Evolutionary conservation across 371 early-diverging fungal genomes (phyloP).

Genomic region (Mycotypha africana): DNA sequence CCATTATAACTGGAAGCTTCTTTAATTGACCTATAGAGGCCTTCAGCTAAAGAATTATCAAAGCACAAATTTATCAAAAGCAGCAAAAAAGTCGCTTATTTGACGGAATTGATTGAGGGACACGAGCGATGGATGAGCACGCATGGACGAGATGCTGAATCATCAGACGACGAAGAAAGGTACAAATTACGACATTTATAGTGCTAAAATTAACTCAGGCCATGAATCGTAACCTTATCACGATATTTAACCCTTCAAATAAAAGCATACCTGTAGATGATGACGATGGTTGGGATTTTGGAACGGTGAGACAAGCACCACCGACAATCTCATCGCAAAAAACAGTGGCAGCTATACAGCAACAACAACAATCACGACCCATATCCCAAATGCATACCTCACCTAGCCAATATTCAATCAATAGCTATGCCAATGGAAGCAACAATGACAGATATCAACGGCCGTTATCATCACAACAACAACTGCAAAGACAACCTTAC

Average conservation of each 20-base stretch:
- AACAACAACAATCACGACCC: no score
- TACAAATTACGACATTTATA: no score
- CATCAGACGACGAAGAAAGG: slow-evolving; percentile 50
- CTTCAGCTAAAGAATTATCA: slow-evolving; percentile 84
- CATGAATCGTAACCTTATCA: no score
- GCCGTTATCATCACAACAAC: slow-evolving; percentile 4
- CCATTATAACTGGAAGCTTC: no score
- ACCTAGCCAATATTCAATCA: slow-evolving; percentile 24
- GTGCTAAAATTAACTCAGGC: no score
- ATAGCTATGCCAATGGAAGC: slow-evolving; percentile 10
- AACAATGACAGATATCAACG: neutral
- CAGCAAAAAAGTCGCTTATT: slow-evolving; percentile 74
- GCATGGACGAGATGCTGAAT: slow-evolving; percentile 51
- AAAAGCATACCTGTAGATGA: no score
- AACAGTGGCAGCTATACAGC: slow-evolving; percentile 23
- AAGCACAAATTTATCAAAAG: slow-evolving; percentile 85
- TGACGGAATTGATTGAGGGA: slow-evolving; percentile 81
- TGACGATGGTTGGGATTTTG: slow-evolving; percentile 51
- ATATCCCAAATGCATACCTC: slow-evolving; percentile 14
- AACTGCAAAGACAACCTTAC: slow-evolving; percentile 2
- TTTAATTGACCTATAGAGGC: slow-evolving; percentile 75
- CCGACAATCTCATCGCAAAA: no score
- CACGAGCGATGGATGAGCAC: slow-evolving; percentile 72
- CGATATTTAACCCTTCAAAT: no score
- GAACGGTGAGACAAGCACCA: slow-evolving; percentile 46